phyloP scores from a whole-genome alignment of 2,329 filamentous ascomycete genomes.

The Aureobasidium subglaciale region DNA sequence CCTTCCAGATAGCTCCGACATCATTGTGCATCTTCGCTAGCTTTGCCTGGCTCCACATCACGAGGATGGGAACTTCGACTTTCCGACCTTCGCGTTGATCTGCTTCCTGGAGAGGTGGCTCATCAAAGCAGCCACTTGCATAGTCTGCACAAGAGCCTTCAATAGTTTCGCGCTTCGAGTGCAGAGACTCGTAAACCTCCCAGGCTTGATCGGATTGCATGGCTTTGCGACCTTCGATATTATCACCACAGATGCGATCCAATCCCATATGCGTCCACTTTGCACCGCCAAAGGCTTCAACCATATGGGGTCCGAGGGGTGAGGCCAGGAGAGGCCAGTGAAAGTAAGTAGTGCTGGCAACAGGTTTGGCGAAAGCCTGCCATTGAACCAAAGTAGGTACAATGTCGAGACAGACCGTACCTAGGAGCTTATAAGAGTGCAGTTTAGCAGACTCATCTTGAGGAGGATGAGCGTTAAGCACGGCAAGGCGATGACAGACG shows the following conservation, averaged over 20 bases:
- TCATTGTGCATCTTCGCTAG: conserved; percentile 38
- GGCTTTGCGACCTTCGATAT: conserved; percentile 26
- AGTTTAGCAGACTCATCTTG: not conserved
- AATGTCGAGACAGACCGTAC: conserved; percentile 42
- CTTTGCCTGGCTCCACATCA: conserved; percentile 38
- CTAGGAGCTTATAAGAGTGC: conserved; percentile 31
- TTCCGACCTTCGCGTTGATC: conserved; percentile 41
- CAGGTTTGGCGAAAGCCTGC: conserved; percentile 33
- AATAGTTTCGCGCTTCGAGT: conserved; percentile 37
- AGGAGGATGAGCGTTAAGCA: conserved; percentile 30
- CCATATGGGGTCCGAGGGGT: conserved; percentile 37
- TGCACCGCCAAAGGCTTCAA: conserved; percentile 37
- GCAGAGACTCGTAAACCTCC: conserved; percentile 38
- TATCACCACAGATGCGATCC: conserved; percentile 23
- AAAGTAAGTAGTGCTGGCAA: conserved; percentile 35
- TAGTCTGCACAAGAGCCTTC: conserved; percentile 43
- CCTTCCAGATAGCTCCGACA: conserved; percentile 37
- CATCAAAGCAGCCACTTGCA: conserved; percentile 35
- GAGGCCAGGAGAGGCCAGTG: conserved; percentile 49
- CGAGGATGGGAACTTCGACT: conserved; percentile 35
- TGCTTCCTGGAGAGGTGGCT: conserved; percentile 36
- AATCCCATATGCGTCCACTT: conserved; percentile 33
- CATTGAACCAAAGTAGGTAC: conserved; percentile 44
- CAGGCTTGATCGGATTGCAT: conserved; percentile 32
- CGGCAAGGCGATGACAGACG: conserved; percentile 43